phyloP scores from a whole-genome alignment of 805 yeast species.

The Wickerhamomyces bovis region DNA sequence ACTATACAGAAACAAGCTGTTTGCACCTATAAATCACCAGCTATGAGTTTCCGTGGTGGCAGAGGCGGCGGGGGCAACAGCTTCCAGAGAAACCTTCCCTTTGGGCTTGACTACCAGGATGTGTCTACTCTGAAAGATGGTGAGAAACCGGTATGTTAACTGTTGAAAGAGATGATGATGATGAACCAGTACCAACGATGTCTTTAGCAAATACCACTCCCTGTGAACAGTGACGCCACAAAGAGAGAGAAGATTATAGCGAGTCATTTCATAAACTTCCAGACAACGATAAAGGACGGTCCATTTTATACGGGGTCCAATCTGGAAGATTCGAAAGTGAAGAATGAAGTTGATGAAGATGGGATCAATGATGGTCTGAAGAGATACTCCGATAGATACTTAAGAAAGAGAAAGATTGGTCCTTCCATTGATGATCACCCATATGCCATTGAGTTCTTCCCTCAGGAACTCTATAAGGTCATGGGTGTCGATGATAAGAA shows the following conservation, averaged over 20 bases:
- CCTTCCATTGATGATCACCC: constrained; percentile 76
- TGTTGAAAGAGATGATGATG: background rate
- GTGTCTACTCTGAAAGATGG: constrained; percentile 35
- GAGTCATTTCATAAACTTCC: constrained; percentile 48
- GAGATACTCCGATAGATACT: constrained; percentile 76
- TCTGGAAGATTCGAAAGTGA: constrained; percentile 24
- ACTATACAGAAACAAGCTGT: background rate
- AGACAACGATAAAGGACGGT: constrained; percentile 52
- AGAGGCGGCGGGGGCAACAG: constrained; percentile 35
- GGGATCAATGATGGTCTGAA: constrained; percentile 62
- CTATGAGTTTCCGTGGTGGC: constrained; percentile 51
- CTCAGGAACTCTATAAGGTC: constrained; percentile 66
- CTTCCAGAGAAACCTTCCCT: constrained; percentile 45
- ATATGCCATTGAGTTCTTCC: constrained; percentile 62
- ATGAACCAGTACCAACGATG: background rate
- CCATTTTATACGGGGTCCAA: constrained; percentile 61
- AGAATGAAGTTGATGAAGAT: constrained; percentile 29
- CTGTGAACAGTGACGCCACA: constrained; percentile 57
- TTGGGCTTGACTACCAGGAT: constrained; percentile 66
- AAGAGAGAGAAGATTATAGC: constrained; percentile 46
- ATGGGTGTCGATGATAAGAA: constrained; percentile 58
- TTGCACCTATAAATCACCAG: background rate
- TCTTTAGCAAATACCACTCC: constrained; percentile 39
- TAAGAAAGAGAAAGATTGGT: constrained; percentile 63
- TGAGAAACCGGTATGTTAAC: constrained; percentile 23